A percentile compares a stretch with the other conserved stretches of the same genome.
These are phyloP conservation scores for Apiospora sp. DNA, from an alignment of 2,329 filamentous ascomycete species.

Conservation along the genomic window DNA sequence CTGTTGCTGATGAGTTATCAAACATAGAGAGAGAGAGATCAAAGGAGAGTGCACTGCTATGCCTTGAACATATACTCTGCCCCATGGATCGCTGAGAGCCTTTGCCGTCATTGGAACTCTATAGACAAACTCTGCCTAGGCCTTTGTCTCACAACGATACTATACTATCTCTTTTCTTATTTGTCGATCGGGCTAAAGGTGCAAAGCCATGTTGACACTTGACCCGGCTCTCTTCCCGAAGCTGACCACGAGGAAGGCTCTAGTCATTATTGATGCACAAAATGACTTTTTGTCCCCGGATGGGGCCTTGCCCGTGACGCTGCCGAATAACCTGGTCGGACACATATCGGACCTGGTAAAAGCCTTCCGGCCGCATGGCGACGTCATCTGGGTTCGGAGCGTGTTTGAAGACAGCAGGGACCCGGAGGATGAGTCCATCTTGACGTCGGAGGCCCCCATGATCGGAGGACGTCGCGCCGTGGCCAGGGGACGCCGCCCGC, in stretches of 20 bases:
- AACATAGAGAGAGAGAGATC: constrained; percentile 12
- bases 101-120: neutral
- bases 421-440: constrained; percentile 60
- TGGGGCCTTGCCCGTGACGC: constrained; percentile 71
- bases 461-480: constrained; percentile 29
- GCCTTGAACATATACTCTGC: neutral
- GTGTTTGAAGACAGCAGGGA: constrained; percentile 72
- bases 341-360: constrained; percentile 71
- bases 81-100: neutral
- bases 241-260: constrained; percentile 69
- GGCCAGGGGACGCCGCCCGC: constrained; percentile 36
- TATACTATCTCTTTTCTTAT: neutral
- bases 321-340: constrained; percentile 71
- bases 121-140: neutral
- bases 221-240: constrained; percentile 63
- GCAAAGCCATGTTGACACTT: constrained; percentile 60
- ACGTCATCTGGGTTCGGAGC: constrained; percentile 86
- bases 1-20: constrained; percentile 14
- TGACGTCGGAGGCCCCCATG: constrained; percentile 48
- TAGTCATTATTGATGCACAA: constrained; percentile 87
- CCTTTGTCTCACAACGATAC: neutral
- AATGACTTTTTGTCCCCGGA: constrained; percentile 82
- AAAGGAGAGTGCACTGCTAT: neutral
- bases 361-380: constrained; percentile 75
- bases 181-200: neutral